A percentile compares a stretch with the other conserved stretches of the same genome.
Evolutionary conservation across 1,139 yeast genomes (phyloP).

Genomic region (Yamadazyma dushanensis): DNA sequence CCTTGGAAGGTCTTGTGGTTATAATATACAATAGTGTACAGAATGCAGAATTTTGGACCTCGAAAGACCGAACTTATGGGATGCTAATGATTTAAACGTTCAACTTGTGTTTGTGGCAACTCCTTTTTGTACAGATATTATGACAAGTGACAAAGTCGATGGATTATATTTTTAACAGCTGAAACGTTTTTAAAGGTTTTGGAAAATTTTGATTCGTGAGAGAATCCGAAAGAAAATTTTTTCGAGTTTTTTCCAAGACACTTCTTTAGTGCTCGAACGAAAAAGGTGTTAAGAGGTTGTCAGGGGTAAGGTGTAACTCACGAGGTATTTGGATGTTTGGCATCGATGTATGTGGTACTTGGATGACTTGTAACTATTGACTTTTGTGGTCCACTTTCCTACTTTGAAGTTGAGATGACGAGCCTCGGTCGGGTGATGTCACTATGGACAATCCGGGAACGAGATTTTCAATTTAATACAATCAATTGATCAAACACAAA

Average conservation of each 20-base stretch:
- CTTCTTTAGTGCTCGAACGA: slow-evolving; percentile 4
- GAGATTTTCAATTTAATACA: too few relatives aligned
- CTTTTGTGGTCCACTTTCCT: too few relatives aligned
- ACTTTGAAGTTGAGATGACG: too few relatives aligned
- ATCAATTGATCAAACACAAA: too few relatives aligned
- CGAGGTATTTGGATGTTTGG: neutral
- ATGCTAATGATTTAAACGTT: neutral
- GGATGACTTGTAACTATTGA: too few relatives aligned
- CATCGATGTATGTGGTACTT: neutral
- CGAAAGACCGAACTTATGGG: too few relatives aligned
- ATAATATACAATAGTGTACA: slow-evolving; percentile 12
- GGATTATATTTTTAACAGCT: neutral
- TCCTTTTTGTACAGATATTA: neutral
- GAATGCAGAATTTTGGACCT: slow-evolving; percentile 1
- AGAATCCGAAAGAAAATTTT: slow-evolving; percentile 3
- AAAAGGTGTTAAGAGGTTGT: neutral
- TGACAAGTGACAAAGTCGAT: neutral
- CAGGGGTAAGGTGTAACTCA: too few relatives aligned
- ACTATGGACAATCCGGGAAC: too few relatives aligned
- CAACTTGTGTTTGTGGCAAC: neutral
- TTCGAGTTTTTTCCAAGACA: slow-evolving; percentile 3
- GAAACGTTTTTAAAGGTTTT: slow-evolving; percentile 1
- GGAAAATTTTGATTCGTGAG: slow-evolving; percentile 4
- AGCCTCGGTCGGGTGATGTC: too few relatives aligned
- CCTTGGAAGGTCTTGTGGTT: neutral